A percentile compares a stretch with the other conserved stretches of the same genome.
Evolutionary conservation across 352 stramenopile species (phyloP).

Genomic region (Phytophthora kernoviae): DNA sequence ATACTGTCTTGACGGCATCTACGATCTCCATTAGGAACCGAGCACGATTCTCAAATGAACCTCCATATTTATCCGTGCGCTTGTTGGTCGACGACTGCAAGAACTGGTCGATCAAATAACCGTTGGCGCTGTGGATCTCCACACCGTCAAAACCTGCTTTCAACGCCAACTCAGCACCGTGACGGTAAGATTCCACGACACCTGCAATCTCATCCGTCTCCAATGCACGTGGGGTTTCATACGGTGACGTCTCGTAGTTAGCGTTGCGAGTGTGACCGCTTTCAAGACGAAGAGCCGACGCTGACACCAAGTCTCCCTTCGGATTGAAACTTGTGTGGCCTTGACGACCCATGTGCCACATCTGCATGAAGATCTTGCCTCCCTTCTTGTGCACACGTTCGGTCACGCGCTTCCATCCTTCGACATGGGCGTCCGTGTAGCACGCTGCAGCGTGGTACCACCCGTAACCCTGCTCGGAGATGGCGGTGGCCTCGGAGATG

Average conservation of each 20-base stretch:
- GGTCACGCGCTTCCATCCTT: conserved; percentile 57
- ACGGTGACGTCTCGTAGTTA: conserved; percentile 24
- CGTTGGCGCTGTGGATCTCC: background rate
- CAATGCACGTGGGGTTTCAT: conserved; percentile 57
- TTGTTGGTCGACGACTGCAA: conserved; percentile 18
- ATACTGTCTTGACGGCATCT: conserved; percentile 39
- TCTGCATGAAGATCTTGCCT: conserved; percentile 79
- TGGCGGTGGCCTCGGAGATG: conserved; percentile 60
- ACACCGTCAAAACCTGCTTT: conserved; percentile 9
- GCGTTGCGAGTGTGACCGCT: conserved; percentile 20
- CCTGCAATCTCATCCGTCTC: conserved; percentile 64
- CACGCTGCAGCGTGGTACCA: conserved; percentile 41
- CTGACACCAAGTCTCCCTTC: conserved; percentile 53
- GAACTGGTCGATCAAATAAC: background rate
- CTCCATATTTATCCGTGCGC: conserved; percentile 53
- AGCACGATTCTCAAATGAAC: conserved; percentile 74
- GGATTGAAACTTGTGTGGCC: conserved; percentile 58
- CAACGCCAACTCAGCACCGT: conserved; percentile 39
- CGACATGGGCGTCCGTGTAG: conserved; percentile 45
- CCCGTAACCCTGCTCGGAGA: conserved; percentile 46
- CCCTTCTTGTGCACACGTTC: conserved; percentile 80
- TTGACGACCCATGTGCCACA: conserved; percentile 82
- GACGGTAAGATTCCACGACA: conserved; percentile 64
- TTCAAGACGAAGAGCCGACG: conserved; percentile 32
- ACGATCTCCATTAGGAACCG: conserved; percentile 70